These are phyloP conservation scores for Raphidocelis subcapitata DNA, from an alignment of 139 green algal genomes.

Conservation along the genomic window DNA sequence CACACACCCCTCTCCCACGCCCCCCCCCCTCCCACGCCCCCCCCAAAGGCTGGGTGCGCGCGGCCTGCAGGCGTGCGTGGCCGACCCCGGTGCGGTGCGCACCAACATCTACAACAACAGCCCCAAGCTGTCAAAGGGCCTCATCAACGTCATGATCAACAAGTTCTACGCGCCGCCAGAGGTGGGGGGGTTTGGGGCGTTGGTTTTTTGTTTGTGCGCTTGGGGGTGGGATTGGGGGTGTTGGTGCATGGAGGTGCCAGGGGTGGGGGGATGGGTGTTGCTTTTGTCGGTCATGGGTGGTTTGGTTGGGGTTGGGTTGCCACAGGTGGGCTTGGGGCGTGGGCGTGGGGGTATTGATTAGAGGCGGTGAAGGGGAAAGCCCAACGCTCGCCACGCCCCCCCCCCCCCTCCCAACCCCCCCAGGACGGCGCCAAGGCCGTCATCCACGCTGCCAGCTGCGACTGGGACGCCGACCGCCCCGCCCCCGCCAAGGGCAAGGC, in stretches of 20 bases:
- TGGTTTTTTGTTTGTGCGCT: too few species aligned
- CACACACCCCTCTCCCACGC: too few species aligned
- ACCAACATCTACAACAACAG: conserved; percentile 67
- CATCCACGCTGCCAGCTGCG: conserved; percentile 56
- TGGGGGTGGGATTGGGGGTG: conserved; percentile 36
- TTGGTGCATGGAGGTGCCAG: too few species aligned
- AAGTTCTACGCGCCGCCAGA: conserved; percentile 60
- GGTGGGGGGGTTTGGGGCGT: too few species aligned
- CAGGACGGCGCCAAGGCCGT: conserved; percentile 52
- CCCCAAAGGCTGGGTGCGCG: conserved; percentile 21
- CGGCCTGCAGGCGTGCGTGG: conserved; percentile 25
- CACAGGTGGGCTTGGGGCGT: too few species aligned
- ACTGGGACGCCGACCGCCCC: conserved; percentile 41
- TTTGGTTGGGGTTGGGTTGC: too few species aligned
- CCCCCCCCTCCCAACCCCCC: conserved; percentile 41
- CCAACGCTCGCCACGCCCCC: neutral
- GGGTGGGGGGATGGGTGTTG: too few species aligned
- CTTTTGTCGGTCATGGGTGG: neutral
- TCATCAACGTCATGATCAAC: conserved; percentile 60
- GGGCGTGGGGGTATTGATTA: too few species aligned
- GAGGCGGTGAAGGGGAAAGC: neutral
- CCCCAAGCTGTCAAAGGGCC: conserved; percentile 41
- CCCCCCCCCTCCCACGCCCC: too few species aligned
- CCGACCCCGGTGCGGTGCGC: conserved; percentile 69
- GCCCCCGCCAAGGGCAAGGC: conserved; percentile 23